Percentiles rank a stretch among this genome's conserved stretches.
Conservation (phyloP, 106 monocot species). For the Iris macrosiphon region DNA sequence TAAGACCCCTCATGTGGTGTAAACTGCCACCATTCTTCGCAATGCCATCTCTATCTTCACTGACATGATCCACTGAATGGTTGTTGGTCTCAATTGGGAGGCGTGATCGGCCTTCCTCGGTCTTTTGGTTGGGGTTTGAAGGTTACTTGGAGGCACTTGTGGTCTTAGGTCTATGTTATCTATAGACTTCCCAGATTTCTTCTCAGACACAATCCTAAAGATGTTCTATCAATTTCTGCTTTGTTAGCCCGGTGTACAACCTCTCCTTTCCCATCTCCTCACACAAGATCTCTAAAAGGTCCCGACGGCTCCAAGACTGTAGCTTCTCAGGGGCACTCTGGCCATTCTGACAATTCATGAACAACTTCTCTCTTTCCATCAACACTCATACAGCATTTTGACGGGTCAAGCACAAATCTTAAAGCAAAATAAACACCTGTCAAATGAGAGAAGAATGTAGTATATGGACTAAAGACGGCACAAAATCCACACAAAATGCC, state of each 20-base stretch:
- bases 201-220: slow-evolving; percentile 55
- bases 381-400: too few relatives aligned
- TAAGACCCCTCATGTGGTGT: slow-evolving; percentile 32
- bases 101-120: slow-evolving; percentile 56
- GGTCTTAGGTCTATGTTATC: slow-evolving; percentile 13
- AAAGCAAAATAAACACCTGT: too few relatives aligned
- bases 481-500: too few relatives aligned
- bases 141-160: slow-evolving; percentile 3
- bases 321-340: slow-evolving; percentile 51
- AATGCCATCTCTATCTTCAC: slow-evolving; percentile 27
- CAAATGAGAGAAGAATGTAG: too few relatives aligned
- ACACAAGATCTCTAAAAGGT: slow-evolving; percentile 75
- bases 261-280: slow-evolving; percentile 70
- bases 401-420: too few relatives aligned
- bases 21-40: neutral
- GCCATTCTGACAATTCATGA: slow-evolving; percentile 40
- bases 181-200: slow-evolving; percentile 21
- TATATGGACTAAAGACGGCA: too few relatives aligned
- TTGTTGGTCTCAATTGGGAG: slow-evolving; percentile 16
- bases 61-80: neutral
- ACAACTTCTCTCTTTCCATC: slow-evolving; percentile 58
- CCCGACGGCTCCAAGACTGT: slow-evolving; percentile 68
- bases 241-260: slow-evolving; percentile 72
- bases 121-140: slow-evolving; percentile 45
- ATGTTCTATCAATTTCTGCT: slow-evolving; percentile 59